phyloP scores from a whole-genome alignment of 192 early-diverging fungal species.

The Oehlia diaphana region DNA sequence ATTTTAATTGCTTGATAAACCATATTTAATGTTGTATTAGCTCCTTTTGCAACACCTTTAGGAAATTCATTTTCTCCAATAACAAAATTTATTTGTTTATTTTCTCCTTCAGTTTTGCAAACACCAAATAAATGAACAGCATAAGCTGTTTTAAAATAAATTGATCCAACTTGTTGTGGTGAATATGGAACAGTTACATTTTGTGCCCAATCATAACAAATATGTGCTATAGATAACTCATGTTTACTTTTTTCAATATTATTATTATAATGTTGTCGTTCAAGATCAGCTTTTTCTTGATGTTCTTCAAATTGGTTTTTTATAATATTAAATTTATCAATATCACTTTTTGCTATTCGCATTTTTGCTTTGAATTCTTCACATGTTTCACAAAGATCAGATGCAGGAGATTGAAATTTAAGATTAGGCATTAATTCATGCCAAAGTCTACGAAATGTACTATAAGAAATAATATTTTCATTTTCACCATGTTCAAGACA shows the following conservation, averaged over 20 bases:
- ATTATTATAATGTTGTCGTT: slow-evolving; percentile 6
- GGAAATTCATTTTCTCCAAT: slow-evolving; percentile 9
- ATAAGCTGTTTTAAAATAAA: background rate
- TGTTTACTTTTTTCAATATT: background rate
- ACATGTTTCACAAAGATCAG: background rate
- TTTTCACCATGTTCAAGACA: background rate
- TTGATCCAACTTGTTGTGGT: background rate
- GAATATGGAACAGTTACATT: slow-evolving; percentile 1
- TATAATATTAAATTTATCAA: background rate
- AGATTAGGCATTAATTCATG: background rate
- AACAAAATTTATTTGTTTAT: slow-evolving; percentile 4
- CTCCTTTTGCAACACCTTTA: background rate
- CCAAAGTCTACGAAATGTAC: background rate
- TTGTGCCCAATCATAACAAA: slow-evolving; percentile 22
- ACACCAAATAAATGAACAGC: slow-evolving; percentile 8
- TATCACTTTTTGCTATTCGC: background rate
- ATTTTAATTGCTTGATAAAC: background rate
- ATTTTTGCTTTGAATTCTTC: background rate
- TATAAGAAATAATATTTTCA: background rate
- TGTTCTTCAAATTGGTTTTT: background rate
- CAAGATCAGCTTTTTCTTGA: background rate
- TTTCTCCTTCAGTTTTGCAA: background rate
- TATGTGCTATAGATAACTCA: background rate
- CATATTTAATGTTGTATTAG: slow-evolving; percentile 1
- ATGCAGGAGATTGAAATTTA: background rate